Conservation (phyloP, 495 filamentous ascomycete species). For the Penicillium salamii region DNA sequence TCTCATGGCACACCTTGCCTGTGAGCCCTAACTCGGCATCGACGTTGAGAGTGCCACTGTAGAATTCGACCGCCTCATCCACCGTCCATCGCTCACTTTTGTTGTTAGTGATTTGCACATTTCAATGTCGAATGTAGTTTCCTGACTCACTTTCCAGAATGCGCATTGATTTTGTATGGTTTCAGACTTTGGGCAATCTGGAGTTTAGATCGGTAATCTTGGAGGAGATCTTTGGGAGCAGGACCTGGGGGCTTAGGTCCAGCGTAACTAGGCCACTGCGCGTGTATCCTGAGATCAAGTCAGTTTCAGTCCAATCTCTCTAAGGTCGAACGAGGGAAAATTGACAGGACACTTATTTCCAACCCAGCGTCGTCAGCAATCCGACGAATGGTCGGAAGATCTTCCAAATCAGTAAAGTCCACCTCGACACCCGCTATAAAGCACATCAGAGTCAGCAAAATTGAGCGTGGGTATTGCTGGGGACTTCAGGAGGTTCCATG, state of each 20-base stretch:
- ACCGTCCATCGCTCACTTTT: conserved; percentile 23
- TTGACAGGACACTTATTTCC: too few species aligned
- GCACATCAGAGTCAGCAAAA: too few species aligned
- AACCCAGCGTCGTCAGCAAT: too few species aligned
- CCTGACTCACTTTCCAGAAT: background rate
- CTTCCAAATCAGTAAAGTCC: too few species aligned
- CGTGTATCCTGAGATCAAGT: background rate
- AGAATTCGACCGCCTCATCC: conserved; percentile 29
- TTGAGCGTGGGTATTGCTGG: too few species aligned
- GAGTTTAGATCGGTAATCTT: background rate
- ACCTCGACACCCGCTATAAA: too few species aligned
- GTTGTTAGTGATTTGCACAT: background rate
- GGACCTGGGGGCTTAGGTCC: background rate
- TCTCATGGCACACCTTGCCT: conserved; percentile 26
- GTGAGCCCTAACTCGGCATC: conserved; percentile 23
- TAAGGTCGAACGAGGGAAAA: too few species aligned
- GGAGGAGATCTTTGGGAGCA: background rate
- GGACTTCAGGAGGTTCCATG: too few species aligned
- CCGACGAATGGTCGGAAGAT: too few species aligned
- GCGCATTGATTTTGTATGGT: background rate
- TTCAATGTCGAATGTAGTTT: too few species aligned
- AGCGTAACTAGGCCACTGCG: background rate
- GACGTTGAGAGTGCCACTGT: conserved; percentile 15
- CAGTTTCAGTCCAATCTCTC: too few species aligned
- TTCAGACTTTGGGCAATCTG: background rate